Evolutionary conservation across 495 filamentous ascomycete genomes (phyloP).

Genomic region (Podospora anserina): DNA sequence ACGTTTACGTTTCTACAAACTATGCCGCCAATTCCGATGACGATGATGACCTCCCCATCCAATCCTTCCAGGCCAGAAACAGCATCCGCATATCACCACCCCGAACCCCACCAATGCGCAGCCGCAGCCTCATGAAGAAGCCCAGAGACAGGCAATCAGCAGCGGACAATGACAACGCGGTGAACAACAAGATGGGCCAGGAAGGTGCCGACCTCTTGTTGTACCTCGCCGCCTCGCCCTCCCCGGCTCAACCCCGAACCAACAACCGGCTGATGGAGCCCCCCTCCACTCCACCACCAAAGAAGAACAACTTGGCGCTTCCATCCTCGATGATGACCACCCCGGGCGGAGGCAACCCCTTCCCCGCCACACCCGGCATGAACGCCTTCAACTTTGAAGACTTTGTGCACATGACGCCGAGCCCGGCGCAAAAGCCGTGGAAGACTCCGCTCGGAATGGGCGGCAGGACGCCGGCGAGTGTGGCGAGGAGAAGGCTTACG

Average conservation of each 20-base stretch:
- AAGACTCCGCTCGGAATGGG: conserved; percentile 55
- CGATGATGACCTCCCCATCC: conserved; percentile 73
- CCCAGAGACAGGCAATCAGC: conserved; percentile 2
- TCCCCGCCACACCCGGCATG: conserved; percentile 58
- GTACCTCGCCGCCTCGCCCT: conserved; percentile 89
- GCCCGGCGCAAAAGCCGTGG: conserved; percentile 84
- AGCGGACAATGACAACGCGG: conserved; percentile 18
- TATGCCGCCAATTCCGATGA: conserved; percentile 68
- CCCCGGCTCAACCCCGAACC: conserved; percentile 58
- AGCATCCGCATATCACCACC: conserved; percentile 70
- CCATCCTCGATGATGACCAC: conserved; percentile 91
- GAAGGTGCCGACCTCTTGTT: conserved; percentile 89
- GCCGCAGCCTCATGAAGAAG: conserved; percentile 44
- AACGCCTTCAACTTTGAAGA: conserved; percentile 87
- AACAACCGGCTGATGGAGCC: conserved; percentile 53
- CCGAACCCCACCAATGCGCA: conserved; percentile 71
- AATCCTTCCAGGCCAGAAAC: conserved; percentile 58
- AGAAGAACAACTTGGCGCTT: conserved; percentile 60
- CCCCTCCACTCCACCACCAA: conserved; percentile 84
- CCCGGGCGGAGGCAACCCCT: conserved; percentile 62
- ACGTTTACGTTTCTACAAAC: conserved; percentile 57
- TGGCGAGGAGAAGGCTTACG: conserved; percentile 42
- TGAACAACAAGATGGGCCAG: conserved; percentile 56
- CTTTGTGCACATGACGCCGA: conserved; percentile 95
- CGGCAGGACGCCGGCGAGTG: conserved; percentile 42